phyloP scores from a whole-genome alignment of 2,329 filamentous ascomycete species.

The Torrubiellomyces zombiae region DNA sequence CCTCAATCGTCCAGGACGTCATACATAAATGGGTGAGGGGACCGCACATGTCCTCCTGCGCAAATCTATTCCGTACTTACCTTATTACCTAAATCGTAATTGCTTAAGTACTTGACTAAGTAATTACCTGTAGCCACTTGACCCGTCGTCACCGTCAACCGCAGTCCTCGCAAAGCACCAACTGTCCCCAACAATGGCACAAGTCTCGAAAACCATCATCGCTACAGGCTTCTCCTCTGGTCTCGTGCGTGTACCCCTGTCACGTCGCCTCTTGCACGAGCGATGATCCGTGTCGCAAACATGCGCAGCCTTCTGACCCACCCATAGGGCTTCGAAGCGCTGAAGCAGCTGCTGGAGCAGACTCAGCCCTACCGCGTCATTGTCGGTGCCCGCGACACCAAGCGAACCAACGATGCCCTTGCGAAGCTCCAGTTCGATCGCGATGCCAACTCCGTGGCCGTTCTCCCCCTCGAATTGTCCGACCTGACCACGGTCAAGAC shows the following conservation, averaged over 20 bases:
- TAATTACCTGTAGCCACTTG: too few species aligned
- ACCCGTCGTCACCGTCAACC: neutral
- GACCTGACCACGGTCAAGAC: conserved; percentile 25
- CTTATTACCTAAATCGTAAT: too few species aligned
- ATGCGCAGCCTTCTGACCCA: conserved; percentile 1
- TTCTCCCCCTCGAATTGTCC: conserved; percentile 31
- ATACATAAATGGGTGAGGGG: too few species aligned
- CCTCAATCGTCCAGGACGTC: too few species aligned
- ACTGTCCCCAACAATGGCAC: conserved; percentile 14
- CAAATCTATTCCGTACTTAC: too few species aligned
- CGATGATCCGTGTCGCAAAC: neutral
- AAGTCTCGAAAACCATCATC: conserved; percentile 29
- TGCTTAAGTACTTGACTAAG: too few species aligned
- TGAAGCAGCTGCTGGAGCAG: conserved; percentile 31
- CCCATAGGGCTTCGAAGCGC: conserved; percentile 31
- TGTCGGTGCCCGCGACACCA: conserved; percentile 29
- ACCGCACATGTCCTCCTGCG: too few species aligned
- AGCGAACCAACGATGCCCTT: conserved; percentile 22
- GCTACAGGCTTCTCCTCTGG: conserved; percentile 34
- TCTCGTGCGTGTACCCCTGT: conserved; percentile 26
- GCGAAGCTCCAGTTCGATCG: conserved; percentile 24
- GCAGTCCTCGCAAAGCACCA: neutral
- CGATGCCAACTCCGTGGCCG: conserved; percentile 20
- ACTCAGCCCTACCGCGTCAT: conserved; percentile 29
- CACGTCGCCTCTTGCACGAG: too few species aligned